Percentiles rank a stretch among this genome's conserved stretches.
phyloP scores from a whole-genome alignment of 2,329 filamentous ascomycete genomes.

The Fusarium tricinctum region DNA sequence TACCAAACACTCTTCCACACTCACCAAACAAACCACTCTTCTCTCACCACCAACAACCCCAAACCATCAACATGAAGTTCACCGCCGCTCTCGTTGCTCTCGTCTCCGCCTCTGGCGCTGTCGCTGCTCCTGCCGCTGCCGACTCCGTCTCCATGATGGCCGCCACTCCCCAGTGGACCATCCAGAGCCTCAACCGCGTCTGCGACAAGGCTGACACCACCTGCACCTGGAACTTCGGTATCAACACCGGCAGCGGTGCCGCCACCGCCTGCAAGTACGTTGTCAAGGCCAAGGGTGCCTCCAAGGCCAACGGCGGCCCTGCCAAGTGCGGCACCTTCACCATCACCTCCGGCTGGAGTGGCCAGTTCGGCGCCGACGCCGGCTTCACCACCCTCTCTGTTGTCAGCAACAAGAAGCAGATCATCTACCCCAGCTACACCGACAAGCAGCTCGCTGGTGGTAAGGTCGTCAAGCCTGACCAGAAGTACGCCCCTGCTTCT shows the following conservation, averaged over 20 bases:
- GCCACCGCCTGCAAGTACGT: conserved; percentile 47
- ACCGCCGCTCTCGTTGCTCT: conserved; percentile 55
- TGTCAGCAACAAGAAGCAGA: conserved; percentile 58
- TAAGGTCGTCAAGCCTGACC: conserved; percentile 63
- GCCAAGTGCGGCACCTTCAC: conserved; percentile 63
- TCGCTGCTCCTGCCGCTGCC: conserved; percentile 52
- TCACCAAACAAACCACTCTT: conserved; percentile 9
- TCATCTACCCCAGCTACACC: conserved; percentile 66
- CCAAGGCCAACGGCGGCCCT: conserved; percentile 56
- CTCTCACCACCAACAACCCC: conserved; percentile 2
- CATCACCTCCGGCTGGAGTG: conserved; percentile 68
- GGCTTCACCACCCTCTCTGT: conserved; percentile 69
- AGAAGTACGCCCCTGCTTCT: conserved; percentile 57
- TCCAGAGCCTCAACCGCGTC: conserved; percentile 56
- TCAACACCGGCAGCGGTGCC: conserved; percentile 60
- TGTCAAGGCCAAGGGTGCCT: conserved; percentile 54
- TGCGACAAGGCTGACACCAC: conserved; percentile 56
- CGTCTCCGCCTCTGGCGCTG: conserved; percentile 51
- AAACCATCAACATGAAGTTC: conserved; percentile 59
- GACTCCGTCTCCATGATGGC: conserved; percentile 58
- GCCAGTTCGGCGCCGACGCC: conserved; percentile 64
- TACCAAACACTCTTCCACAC: conserved; percentile 13
- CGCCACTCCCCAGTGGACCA: conserved; percentile 57
- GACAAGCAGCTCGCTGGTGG: conserved; percentile 63
- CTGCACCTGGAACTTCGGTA: conserved; percentile 62